Evolutionary conservation across 176 grass and related monocot species (phyloP).

Genomic region (Rhipidocladum racemiflorum): DNA sequence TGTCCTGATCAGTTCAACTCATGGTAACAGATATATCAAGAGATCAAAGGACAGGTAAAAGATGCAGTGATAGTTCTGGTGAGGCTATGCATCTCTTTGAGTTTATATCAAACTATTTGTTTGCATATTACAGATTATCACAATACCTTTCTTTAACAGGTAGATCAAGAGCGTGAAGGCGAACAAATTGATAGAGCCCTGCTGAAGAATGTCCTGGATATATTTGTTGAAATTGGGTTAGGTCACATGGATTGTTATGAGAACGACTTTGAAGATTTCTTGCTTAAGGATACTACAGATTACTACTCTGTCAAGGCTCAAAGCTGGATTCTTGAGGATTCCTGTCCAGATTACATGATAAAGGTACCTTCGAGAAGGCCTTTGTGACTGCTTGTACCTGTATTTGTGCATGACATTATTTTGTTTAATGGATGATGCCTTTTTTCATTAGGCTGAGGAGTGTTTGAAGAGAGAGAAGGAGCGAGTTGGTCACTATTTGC

Average conservation of each 20-base stretch:
- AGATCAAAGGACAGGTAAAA: slow-evolving; percentile 87
- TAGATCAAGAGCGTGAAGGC: slow-evolving; percentile 90
- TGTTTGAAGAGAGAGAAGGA: slow-evolving; percentile 87
- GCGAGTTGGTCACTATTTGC: slow-evolving; percentile 90
- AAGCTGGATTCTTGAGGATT: slow-evolving; percentile 91
- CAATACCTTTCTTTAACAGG: slow-evolving; percentile 46
- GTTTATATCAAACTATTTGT: background rate
- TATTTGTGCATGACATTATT: background rate
- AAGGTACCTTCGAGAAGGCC: slow-evolving; percentile 54
- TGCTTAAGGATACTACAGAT: slow-evolving; percentile 80
- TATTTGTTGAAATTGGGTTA: slow-evolving; percentile 94
- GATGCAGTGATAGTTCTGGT: slow-evolving; percentile 83
- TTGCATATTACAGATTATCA: background rate
- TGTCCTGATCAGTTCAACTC: slow-evolving; percentile 6
- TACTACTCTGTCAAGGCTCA: slow-evolving; percentile 96
- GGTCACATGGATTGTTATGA: slow-evolving; percentile 83
- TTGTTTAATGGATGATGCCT: slow-evolving; percentile 14
- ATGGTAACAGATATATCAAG: slow-evolving; percentile 70
- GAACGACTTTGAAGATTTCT: slow-evolving; percentile 80
- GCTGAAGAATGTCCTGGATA: slow-evolving; percentile 92
- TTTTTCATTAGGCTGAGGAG: slow-evolving; percentile 77
- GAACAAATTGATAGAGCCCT: slow-evolving; percentile 89
- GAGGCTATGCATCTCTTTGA: slow-evolving; percentile 24
- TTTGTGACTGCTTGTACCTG: background rate
- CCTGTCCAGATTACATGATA: slow-evolving; percentile 93